These are phyloP conservation scores for Pseudonitzschia multiseries DNA, from an alignment of 108 stramenopile species.

Conservation along the genomic window DNA sequence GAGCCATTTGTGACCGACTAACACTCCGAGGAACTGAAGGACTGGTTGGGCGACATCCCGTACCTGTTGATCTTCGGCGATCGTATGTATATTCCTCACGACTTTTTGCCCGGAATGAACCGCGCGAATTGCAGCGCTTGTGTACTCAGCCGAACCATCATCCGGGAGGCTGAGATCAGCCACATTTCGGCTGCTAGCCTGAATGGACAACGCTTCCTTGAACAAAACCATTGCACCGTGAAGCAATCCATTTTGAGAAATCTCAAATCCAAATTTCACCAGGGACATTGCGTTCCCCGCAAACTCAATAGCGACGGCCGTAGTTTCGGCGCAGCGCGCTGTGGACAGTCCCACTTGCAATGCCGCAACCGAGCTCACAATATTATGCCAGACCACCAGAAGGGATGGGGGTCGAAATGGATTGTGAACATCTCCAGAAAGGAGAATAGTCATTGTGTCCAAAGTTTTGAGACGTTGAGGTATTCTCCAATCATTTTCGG, in stretches of 20 bases:
- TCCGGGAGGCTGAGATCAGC: neutral
- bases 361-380: conserved; percentile 36
- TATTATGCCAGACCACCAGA: conserved; percentile 41
- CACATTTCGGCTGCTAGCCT: conserved; percentile 1
- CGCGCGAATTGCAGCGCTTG: conserved; percentile 31
- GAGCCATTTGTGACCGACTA: conserved; percentile 33
- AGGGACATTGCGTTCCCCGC: conserved; percentile 42
- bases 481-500: conserved; percentile 11
- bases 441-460: conserved; percentile 42
- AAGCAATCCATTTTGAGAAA: conserved; percentile 31
- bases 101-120: conserved; percentile 31
- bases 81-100: conserved; percentile 24
- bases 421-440: conserved; percentile 27
- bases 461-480: conserved; percentile 19
- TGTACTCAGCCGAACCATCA: conserved; percentile 20
- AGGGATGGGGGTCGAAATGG: conserved; percentile 22
- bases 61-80: conserved; percentile 32
- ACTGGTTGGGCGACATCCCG: conserved; percentile 17
- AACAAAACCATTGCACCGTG: conserved; percentile 32
- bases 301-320: conserved; percentile 42
- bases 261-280: conserved; percentile 34
- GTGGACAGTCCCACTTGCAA: conserved; percentile 47
- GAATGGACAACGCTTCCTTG: conserved; percentile 22
- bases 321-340: conserved; percentile 45
- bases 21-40: neutral